Evolutionary conservation across 208 protist species (phyloP), one percentile per base, ranked within the genome.

Genomic region (Blastocrithidia nonstop): DNA sequence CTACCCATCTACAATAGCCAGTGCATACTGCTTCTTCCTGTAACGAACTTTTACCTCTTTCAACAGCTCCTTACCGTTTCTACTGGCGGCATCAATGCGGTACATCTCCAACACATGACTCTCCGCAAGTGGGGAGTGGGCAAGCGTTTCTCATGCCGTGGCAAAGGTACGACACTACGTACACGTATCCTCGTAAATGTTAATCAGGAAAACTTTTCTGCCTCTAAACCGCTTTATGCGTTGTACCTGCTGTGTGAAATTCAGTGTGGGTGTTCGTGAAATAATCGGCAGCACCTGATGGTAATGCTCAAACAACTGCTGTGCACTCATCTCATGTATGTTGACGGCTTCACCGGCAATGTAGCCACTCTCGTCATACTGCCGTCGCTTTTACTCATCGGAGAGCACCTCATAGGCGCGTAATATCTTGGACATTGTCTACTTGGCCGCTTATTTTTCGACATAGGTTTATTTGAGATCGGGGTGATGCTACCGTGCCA

Each of bases 381-480:
- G 58, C 6, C 57, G 31, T 4, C 66, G 59, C 62, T 86, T 73
- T 21, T 54, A 54, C 21, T 71, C 75, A 44, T 92, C 77, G 2
- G 62, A 70, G 6, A 92, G 62, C 13, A 93, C 53, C 35, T 82
- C 71, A 57, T 88, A 88, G 15, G 76, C 84, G 13, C 62, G 71
- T 23, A 87, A 61, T 24, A 94, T 63, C 48, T 74, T 72, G 43
- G 68, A 58, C 79, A 93, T 94, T 22, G 69, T 35, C 16, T 57
- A 69, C 65, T 89, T 88, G 17, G 88, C 88, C 21, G 27, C 50
- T 37, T 90, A 82, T 63, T 89, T 88, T 50, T 78, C 88, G 4
- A 88, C 63, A 11, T 54, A 58, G 17, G 58, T 69, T 6, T 91
- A 77, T 42, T 94, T 88, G n/a, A 86, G 28, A 45, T 95, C 88